These are phyloP conservation scores for Phytophthora citrophthora DNA, from an alignment of 352 stramenopile species.

Conservation along the genomic window DNA sequence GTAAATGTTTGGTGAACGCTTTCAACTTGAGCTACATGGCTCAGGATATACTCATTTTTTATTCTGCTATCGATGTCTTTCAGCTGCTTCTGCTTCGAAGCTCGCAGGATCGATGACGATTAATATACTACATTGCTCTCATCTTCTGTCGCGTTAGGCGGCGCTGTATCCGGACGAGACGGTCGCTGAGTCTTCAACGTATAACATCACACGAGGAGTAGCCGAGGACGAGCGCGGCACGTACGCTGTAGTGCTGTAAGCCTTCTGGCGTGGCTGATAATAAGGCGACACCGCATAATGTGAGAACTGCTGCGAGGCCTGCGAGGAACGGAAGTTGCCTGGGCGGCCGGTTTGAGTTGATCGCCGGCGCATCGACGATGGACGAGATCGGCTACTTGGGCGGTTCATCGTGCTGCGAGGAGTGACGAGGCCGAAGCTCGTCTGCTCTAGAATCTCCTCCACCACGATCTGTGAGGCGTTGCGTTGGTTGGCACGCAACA, in stretches of 20 bases:
- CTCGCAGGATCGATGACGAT: conserved; percentile 1
- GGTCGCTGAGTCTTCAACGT: conserved; percentile 30
- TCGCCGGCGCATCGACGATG: conserved; percentile 30
- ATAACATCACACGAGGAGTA: conserved; percentile 34
- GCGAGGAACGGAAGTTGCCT: conserved; percentile 19
- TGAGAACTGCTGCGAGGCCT: conserved; percentile 21
- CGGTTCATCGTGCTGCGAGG: conserved; percentile 16
- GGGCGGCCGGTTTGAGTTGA: conserved; percentile 32
- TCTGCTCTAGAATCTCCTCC: conserved; percentile 44
- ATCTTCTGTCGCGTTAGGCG: conserved; percentile 12
- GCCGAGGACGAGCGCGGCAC: conserved; percentile 27
- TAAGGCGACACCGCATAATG: conserved; percentile 34
- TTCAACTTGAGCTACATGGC: conserved; percentile 9
- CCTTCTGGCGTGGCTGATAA: conserved; percentile 32
- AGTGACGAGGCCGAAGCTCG: conserved; percentile 31
- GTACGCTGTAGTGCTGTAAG: conserved; percentile 31
- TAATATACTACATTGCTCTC: conserved; percentile 30
- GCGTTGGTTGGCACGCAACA: conserved; percentile 49
- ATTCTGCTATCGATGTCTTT: conserved; percentile 9
- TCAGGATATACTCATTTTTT: conserved; percentile 22
- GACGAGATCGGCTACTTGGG: conserved; percentile 17
- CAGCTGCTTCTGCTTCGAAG: conserved; percentile 24
- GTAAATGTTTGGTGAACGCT: background rate
- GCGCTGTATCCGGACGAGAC: conserved; percentile 24
- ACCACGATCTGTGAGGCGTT: conserved; percentile 47